phyloP scores from a whole-genome alignment of 352 stramenopile species.

The Albugo laibachii region DNA sequence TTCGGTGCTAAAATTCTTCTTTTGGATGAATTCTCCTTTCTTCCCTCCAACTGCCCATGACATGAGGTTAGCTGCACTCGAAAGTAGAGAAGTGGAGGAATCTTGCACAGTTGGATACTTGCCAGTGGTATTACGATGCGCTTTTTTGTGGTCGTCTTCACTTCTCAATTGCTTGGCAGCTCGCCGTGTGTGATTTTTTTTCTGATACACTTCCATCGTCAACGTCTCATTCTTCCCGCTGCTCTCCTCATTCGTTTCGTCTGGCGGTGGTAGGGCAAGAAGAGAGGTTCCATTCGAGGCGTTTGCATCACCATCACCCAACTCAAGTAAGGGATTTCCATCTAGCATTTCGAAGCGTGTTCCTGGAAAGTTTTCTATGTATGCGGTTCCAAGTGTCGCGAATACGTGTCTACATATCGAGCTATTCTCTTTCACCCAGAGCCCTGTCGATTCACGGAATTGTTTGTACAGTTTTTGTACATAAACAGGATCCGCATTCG shows the following conservation, averaged over 20 bases:
- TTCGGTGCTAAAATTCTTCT: not conserved
- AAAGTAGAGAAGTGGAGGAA: slow-evolving; percentile 13
- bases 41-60: slow-evolving; percentile 43
- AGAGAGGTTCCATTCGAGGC: no score
- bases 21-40: slow-evolving; percentile 9
- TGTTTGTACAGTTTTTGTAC: slow-evolving; percentile 78
- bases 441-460: slow-evolving; percentile 60
- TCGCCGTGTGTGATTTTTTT: not conserved
- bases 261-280: no score
- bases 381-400: slow-evolving; percentile 34
- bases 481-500: slow-evolving; percentile 51
- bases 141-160: not conserved
- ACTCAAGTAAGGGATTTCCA: no score
- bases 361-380: slow-evolving; percentile 28
- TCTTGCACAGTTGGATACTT: not conserved
- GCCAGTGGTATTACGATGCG: not conserved
- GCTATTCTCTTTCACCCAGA: slow-evolving; percentile 75
- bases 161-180: not conserved
- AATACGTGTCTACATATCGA: slow-evolving; percentile 62
- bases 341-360: no score
- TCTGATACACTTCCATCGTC: not conserved
- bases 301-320: no score
- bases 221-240: no score
- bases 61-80: slow-evolving; percentile 25
- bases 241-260: no score